phyloP scores from a whole-genome alignment of 805 yeast genomes.

The Candida tallmaniae region DNA sequence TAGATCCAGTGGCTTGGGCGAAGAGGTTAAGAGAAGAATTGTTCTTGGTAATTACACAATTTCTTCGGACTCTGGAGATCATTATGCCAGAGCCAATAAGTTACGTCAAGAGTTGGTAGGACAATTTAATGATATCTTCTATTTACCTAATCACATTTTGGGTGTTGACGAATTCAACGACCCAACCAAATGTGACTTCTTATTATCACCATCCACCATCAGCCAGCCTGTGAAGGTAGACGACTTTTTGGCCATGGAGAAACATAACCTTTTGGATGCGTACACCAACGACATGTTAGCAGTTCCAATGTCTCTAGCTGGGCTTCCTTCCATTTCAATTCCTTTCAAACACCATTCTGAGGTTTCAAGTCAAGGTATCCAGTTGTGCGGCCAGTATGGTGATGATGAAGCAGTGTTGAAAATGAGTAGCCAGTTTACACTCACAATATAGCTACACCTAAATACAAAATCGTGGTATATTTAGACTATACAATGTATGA shows the following conservation, averaged over 20 bases:
- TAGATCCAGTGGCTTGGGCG: constrained; percentile 66
- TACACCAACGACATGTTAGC: constrained; percentile 82
- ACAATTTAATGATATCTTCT: constrained; percentile 66
- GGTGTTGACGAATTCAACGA: not conserved
- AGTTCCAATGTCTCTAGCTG: constrained; percentile 88
- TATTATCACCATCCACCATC: constrained; percentile 71
- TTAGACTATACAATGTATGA: constrained; percentile 14
- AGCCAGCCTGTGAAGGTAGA: constrained; percentile 50
- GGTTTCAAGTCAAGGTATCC: constrained; percentile 52
- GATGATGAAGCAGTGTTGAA: constrained; percentile 63
- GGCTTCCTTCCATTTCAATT: constrained; percentile 77
- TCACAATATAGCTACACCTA: not conserved
- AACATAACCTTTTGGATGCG: constrained; percentile 48
- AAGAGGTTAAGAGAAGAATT: constrained; percentile 79
- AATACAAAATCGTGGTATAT: constrained; percentile 6
- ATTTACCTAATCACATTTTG: constrained; percentile 37
- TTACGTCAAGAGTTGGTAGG: constrained; percentile 55
- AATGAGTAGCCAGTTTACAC: constrained; percentile 13
- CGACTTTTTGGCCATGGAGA: constrained; percentile 33
- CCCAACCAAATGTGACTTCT: constrained; percentile 44
- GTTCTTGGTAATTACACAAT: constrained; percentile 82
- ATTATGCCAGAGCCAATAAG: constrained; percentile 70
- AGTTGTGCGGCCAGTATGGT: constrained; percentile 82
- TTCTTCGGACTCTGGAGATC: constrained; percentile 70
- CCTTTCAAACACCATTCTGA: constrained; percentile 49